These are phyloP conservation scores for Penicillium hesseltinei DNA, from an alignment of 2,329 filamentous ascomycete genomes.

Conservation along the genomic window DNA sequence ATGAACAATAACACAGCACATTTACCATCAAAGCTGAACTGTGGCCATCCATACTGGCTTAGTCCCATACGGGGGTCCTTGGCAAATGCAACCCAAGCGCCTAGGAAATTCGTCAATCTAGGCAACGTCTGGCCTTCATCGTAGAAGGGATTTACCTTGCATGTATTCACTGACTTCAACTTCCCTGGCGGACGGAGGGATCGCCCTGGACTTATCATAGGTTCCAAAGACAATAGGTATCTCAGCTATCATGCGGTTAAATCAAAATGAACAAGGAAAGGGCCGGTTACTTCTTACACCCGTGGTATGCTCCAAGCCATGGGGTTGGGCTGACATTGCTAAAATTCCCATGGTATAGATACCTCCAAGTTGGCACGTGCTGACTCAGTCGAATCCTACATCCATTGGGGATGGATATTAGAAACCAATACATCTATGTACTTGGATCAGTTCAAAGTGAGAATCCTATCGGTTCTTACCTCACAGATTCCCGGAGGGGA, in stretches of 20 bases:
- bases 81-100: slow-evolving; percentile 11
- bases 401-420: background rate
- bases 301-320: slow-evolving; percentile 48
- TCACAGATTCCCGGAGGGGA: background rate
- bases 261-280: background rate
- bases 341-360: slow-evolving; percentile 43
- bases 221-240: slow-evolving; percentile 15
- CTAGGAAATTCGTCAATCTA: background rate
- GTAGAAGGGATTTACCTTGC: slow-evolving; percentile 5
- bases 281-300: slow-evolving; percentile 20
- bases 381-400: slow-evolving; percentile 1
- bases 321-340: slow-evolving; percentile 37
- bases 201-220: slow-evolving; percentile 2
- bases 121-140: background rate
- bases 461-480: background rate
- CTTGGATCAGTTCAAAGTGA: background rate
- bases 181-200: background rate
- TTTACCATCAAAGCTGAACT: background rate
- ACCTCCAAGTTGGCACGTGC: slow-evolving; percentile 38
- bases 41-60: slow-evolving; percentile 1
- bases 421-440: background rate
- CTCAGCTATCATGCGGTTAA: slow-evolving; percentile 5
- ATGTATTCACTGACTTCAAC: slow-evolving; percentile 11
- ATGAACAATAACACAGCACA: background rate
- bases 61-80: slow-evolving; percentile 6